These are phyloP conservation scores for Hygrophoropsis aurantiaca DNA, from an alignment of 768 basidiomycete genomes.

Conservation along the genomic window DNA sequence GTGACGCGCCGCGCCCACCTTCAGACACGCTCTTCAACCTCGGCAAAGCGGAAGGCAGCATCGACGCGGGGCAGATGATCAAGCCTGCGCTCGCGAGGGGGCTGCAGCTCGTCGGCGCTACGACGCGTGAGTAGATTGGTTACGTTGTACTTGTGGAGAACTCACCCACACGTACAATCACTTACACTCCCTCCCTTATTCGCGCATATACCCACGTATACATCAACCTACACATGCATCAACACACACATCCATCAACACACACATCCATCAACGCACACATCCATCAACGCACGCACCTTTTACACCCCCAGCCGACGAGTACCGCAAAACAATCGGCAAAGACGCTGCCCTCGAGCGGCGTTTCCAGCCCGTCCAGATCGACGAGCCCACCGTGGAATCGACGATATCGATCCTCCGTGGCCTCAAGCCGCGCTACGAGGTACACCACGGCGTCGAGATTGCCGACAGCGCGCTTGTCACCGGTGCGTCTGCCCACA, in stretches of 20 bases:
- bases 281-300: too few relatives aligned
- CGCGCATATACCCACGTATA: neutral
- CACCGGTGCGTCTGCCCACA: conserved; percentile 51
- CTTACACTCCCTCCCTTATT: neutral
- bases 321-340: conserved; percentile 88
- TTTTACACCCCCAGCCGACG: conserved; percentile 63
- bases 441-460: conserved; percentile 92
- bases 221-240: neutral
- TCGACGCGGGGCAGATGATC: conserved; percentile 93
- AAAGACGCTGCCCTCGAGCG: conserved; percentile 91
- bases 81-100: conserved; percentile 89
- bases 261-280: too few relatives aligned
- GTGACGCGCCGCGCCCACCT: neutral
- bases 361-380: conserved; percentile 86
- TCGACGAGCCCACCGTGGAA: conserved; percentile 88
- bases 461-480: conserved; percentile 88
- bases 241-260: too few relatives aligned
- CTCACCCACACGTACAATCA: too few relatives aligned
- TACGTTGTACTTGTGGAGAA: too few relatives aligned
- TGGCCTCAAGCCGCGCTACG: conserved; percentile 80
- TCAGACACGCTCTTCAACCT: conserved; percentile 81
- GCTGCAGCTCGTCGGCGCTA: conserved; percentile 86
- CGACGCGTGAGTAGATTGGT: conserved; percentile 66
- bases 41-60: conserved; percentile 88
- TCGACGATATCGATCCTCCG: too few relatives aligned